A percentile compares a stretch with the other conserved stretches of the same genome.
These are phyloP conservation scores for Dactylis glomerata DNA, from an alignment of 176 grass and related monocot genomes.

Conservation along the genomic window DNA sequence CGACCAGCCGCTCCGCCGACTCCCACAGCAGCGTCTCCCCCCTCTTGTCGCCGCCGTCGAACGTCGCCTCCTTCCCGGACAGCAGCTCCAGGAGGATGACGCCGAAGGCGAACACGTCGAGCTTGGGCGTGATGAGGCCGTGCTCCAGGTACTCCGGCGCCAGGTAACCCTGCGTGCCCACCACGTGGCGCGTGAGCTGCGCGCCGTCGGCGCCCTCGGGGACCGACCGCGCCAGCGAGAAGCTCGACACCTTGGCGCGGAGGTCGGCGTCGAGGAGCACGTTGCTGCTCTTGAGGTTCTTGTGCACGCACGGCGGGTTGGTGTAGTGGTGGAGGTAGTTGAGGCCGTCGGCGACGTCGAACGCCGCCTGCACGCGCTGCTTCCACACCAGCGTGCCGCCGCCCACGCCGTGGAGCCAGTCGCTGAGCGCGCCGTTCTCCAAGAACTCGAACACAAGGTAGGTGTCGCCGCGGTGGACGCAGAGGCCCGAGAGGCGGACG, in stretches of 20 bases:
- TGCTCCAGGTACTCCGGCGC: slow-evolving; percentile 15
- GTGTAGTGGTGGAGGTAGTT: slow-evolving; percentile 87
- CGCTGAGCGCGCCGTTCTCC: slow-evolving; percentile 66
- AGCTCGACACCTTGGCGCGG: slow-evolving; percentile 71
- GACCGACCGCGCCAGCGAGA: slow-evolving; percentile 61
- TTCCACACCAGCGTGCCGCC: slow-evolving; percentile 38
- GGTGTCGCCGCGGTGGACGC: slow-evolving; percentile 43
- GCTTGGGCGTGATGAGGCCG: slow-evolving; percentile 4
- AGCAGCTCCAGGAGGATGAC: slow-evolving; percentile 11
- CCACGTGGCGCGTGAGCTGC: slow-evolving; percentile 4
- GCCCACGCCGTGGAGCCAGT: slow-evolving; percentile 55
- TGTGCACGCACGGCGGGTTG: slow-evolving; percentile 71
- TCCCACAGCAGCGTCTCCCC: slow-evolving; percentile 49
- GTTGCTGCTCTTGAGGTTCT: slow-evolving; percentile 80
- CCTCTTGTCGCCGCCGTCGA: slow-evolving; percentile 19
- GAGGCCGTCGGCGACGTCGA: slow-evolving; percentile 69
- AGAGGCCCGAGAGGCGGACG: slow-evolving; percentile 4
- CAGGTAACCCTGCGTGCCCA: slow-evolving; percentile 8
- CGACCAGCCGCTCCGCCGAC: slow-evolving; percentile 27
- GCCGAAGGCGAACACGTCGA: slow-evolving; percentile 7
- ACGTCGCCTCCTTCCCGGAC: not conserved
- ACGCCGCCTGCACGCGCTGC: slow-evolving; percentile 62
- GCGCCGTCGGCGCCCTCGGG: not conserved
- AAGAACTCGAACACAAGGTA: slow-evolving; percentile 78
- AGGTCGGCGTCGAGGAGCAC: slow-evolving; percentile 67